Evolutionary conservation across 768 basidiomycete species (phyloP), one percentile per base, ranked within the genome.

Genomic region (Termitomyces titanicus): DNA sequence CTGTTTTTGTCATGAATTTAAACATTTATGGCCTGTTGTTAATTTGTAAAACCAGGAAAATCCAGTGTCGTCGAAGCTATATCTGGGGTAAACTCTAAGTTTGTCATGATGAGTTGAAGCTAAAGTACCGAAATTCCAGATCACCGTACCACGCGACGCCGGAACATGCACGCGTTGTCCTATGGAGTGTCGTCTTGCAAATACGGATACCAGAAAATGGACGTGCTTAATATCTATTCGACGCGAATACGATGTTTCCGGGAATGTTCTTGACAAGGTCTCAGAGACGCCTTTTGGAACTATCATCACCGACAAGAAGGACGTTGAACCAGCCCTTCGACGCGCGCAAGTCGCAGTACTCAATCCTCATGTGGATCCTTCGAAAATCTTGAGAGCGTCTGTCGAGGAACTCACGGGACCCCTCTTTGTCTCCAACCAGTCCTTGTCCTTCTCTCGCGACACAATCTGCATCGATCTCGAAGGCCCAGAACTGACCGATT

Each of bases 41-140:
- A 40, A 40, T n/a, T 40, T 12, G 9, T 3, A 11, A 31, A n/a
- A 5, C 3, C 34, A 69, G 68, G 74, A 3, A 78, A 78, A 60
- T 77, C 74, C 1, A 73, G 72, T 42, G 67, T 81, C 9, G 77
- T 81, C 1, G 80, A 81, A 58, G 76, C 80, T 1, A 79, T 82
- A 20, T 75, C 75, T 11, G 76, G 76, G 13, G 77, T 79, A 55
- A 51, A 67, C 46, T 33, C 24, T 7, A 12, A 29, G 31, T 24
- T 15, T 20, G 22, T 29, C 45, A 35, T 11, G 5, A 29, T 11
- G 2, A 27, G 15, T 34, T 38, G 35, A 22, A n/a, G 31, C 10
- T 1, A 38, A 31, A 17, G 24, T 1, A n/a, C 22, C 12, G 20
- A n/a, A 18, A 25, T 2, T 33, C 13, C 17, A 76, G 74, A 79